phyloP scores from a whole-genome alignment of 305 asterid species.

The Fraxinus xanthoxyloides region DNA sequence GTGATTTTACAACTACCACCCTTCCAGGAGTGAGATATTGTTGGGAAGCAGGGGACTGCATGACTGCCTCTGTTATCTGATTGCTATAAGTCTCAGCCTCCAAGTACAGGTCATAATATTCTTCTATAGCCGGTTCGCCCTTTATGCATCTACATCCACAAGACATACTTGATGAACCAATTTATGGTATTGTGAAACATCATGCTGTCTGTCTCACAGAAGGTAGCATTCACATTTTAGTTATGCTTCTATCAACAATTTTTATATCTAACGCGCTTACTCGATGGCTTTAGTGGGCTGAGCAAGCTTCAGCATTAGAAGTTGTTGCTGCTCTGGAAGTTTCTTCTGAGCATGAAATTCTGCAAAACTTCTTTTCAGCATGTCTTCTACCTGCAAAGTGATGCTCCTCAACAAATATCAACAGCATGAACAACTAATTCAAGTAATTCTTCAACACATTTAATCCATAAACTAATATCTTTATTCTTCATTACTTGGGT shows the following conservation, averaged over 20 bases:
- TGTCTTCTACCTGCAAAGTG: slow-evolving; percentile 85
- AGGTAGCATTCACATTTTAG: slow-evolving; percentile 10
- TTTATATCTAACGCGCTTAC: slow-evolving; percentile 49
- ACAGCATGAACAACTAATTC: slow-evolving; percentile 16
- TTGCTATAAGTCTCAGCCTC: slow-evolving; percentile 64
- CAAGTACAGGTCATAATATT: slow-evolving; percentile 66
- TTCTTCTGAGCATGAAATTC: slow-evolving; percentile 98
- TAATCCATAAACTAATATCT: slow-evolving; percentile 7
- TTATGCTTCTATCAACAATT: slow-evolving; percentile 1
- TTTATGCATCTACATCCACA: slow-evolving; percentile 76
- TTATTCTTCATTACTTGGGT: slow-evolving; percentile 7
- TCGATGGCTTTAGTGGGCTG: slow-evolving; percentile 68
- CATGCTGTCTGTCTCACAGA: neutral
- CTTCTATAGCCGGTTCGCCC: slow-evolving; percentile 97
- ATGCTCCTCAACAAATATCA: slow-evolving; percentile 23
- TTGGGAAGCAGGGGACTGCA: slow-evolving; percentile 69
- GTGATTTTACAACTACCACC: slow-evolving; percentile 84
- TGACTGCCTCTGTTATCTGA: slow-evolving; percentile 64
- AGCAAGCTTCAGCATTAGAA: slow-evolving; percentile 77
- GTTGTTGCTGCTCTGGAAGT: slow-evolving; percentile 90
- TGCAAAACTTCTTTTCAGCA: slow-evolving; percentile 98
- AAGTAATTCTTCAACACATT: neutral
- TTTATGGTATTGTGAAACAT: slow-evolving; percentile 8
- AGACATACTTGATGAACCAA: slow-evolving; percentile 13
- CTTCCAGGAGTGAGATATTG: slow-evolving; percentile 73